Conservation (phyloP, 2,329 filamentous ascomycete species). For the Fusarium sp. region DNA sequence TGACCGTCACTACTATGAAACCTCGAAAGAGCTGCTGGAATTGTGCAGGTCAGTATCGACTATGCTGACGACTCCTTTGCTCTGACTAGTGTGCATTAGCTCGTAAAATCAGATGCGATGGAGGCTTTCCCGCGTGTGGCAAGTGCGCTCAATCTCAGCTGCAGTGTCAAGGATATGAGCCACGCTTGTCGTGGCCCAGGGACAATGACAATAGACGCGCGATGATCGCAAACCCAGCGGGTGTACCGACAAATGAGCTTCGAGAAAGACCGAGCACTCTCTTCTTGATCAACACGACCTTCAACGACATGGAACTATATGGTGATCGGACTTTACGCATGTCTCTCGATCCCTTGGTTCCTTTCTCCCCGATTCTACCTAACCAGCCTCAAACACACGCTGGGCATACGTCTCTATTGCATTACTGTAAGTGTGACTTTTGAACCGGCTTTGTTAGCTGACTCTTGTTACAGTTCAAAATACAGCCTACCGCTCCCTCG, state of each 20-base stretch:
- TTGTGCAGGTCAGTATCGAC: slow-evolving; percentile 25
- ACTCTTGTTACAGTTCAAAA: slow-evolving; percentile 8
- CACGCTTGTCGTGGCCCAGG: slow-evolving; percentile 34
- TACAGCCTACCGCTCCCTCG: slow-evolving; percentile 15
- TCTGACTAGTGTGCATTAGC: slow-evolving; percentile 14
- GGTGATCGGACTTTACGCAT: not conserved
- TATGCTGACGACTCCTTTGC: not conserved
- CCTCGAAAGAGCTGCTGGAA: slow-evolving; percentile 33
- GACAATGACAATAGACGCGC: slow-evolving; percentile 22
- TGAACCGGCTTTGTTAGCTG: not conserved
- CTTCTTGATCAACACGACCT: slow-evolving; percentile 31
- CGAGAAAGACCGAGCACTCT: not conserved
- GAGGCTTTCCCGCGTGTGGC: slow-evolving; percentile 11
- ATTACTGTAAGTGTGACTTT: slow-evolving; percentile 19
- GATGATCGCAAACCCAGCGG: not conserved
- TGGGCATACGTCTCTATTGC: slow-evolving; percentile 12
- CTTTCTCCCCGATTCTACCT: not conserved
- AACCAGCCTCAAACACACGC: not conserved
- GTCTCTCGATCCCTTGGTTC: fast-evolving
- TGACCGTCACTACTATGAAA: slow-evolving; percentile 2
- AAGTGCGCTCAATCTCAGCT: slow-evolving; percentile 13
- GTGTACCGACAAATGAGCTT: fast-evolving
- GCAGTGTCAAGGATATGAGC: slow-evolving; percentile 22
- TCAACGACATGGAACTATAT: slow-evolving; percentile 13
- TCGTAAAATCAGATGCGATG: slow-evolving; percentile 37